These are phyloP conservation scores for Xylaria sp. DNA, from an alignment of 495 filamentous ascomycete species.

Conservation along the genomic window DNA sequence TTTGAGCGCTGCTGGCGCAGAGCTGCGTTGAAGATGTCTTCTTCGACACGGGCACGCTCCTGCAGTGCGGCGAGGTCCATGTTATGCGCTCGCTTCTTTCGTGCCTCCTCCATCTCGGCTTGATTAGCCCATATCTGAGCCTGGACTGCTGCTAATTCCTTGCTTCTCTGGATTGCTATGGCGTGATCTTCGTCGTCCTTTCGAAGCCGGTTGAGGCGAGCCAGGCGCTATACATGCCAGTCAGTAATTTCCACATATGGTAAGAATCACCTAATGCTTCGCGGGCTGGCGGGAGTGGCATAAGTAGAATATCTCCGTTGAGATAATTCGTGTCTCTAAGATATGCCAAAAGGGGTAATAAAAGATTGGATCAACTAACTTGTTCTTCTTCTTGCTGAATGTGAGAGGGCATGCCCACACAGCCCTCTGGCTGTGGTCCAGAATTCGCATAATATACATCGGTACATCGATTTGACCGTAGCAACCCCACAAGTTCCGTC, in stretches of 20 bases:
- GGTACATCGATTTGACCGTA: conserved; percentile 49
- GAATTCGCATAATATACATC: conserved; percentile 58
- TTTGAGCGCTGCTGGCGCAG: conserved; percentile 42
- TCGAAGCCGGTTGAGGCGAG: conserved; percentile 44
- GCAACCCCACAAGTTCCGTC: conserved; percentile 47
- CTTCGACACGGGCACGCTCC: conserved; percentile 44
- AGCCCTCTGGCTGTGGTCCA: conserved; percentile 53
- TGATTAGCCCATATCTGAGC: conserved; percentile 51
- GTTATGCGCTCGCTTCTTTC: conserved; percentile 39
- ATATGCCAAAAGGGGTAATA: no score
- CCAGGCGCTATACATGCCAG: no score
- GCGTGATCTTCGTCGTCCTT: conserved; percentile 48
- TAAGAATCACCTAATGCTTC: no score
- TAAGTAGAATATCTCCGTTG: no score
- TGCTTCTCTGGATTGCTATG: conserved; percentile 45
- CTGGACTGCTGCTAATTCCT: conserved; percentile 52
- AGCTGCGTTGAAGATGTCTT: conserved; percentile 44
- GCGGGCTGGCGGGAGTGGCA: no score
- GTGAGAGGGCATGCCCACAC: conserved; percentile 50
- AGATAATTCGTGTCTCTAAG: no score
- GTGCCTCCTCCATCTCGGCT: conserved; percentile 54
- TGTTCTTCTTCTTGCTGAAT: conserved; percentile 53
- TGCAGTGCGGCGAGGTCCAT: conserved; percentile 38
- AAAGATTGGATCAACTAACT: no score
- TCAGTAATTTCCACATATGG: no score